Base-by-base conservation (phyloP, 768 basidiomycete species). In the Leccinum boreale region DNA sequence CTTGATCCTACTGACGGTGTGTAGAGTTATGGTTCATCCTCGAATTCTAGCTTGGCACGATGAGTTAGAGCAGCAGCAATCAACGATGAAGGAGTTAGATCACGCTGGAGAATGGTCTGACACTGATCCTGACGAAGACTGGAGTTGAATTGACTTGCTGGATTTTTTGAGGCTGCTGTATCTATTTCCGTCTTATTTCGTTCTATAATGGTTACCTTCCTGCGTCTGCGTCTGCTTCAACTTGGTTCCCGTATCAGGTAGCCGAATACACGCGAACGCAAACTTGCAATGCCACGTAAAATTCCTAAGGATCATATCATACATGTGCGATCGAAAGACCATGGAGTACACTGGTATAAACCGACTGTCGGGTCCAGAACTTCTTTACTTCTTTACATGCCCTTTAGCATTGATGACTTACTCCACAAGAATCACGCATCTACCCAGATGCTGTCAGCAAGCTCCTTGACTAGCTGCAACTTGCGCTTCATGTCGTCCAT, bases 21-120 rank as follows among this genome's bases (percentile, higher is more conserved):
- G 10, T 64, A 89, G 88, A 67, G 83, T 90, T 14, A 73, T 75
- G 64, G 87, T 84, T 5, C 85, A 89, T 68, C 81, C 83, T 6
- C 78, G 80, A 15, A 87, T 90, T 11, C 62, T 88, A 1, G 74
- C 73, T 46, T 90, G 86, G 87, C 70, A 84, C 60, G 68, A 74
- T 2, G 62, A 73, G 3, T 65, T 69, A 3, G 70, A 70, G 61
- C 54, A 59, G 48, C 59, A 62, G 42, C 56, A 55, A 31, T 33
- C 55, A 45, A 35, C 53, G 26, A 51, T 57, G 50, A 47, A 62
- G 28, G 58, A 39, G 21, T 19, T 56, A n/a, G 56, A 62, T 21
- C 54, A 61, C 11, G 59, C 65, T 29, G 60, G 46, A 15, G 60
- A 63, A 35, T 62, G 64, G 57, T 59, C 51, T 21, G 67, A 67